Base-by-base conservation (phyloP, 177 flowering plant genomes). In the Tripterygium wilfordii region DNA sequence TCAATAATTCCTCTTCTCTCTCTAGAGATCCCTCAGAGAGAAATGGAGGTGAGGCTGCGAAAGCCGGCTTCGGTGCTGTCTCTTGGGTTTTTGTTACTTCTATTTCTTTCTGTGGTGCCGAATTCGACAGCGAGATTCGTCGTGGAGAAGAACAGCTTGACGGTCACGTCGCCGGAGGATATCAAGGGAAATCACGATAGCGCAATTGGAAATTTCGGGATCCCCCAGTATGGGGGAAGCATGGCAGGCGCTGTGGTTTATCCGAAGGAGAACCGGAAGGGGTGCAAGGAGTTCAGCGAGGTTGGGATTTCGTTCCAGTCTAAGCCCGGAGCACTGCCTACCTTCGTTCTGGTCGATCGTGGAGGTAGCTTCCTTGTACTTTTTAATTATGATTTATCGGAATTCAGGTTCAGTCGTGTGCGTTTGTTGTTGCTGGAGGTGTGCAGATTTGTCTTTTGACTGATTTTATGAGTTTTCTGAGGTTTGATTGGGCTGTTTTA, bases 141-240 rank as follows among this genome's bases (percentile, higher is more conserved):
- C 38, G 96, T 92, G 62, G 96, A 92, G 73, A 92, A 88, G 78
- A 92, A 92, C 64, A 92, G 87, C 62, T 70, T 92, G 63, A 77
- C 62, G 41, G 85, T 92, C 31, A 76, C 81, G 3, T 88, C 96
- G 2, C 96, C 96, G 10, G 91, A 86, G 9, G 67, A 63, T 18
- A 75, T 92, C 35, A 84, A 77, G 58, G 98, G 96, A 1, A 84
- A 71, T 15, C 65, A 88, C 38, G 96, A 92, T 25, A 83, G 88
- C 45, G 96, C 96, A 4, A 88, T 92, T 61, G 96, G 91, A 2
- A 92, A 88, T 66, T 92, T 92, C 30, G 96, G 98, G 23, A 79
- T 92, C 9, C 96, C 98, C 8, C 86, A 82, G 58, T 86, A 91
- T 53, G 96, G 96, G 9, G 98, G 98, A 1, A 85, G 85, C 57